Percentiles rank a stretch among this genome's conserved stretches.
Evolutionary conservation across 139 green algal genomes (phyloP).

Genomic region (Coelastrella sp.): DNA sequence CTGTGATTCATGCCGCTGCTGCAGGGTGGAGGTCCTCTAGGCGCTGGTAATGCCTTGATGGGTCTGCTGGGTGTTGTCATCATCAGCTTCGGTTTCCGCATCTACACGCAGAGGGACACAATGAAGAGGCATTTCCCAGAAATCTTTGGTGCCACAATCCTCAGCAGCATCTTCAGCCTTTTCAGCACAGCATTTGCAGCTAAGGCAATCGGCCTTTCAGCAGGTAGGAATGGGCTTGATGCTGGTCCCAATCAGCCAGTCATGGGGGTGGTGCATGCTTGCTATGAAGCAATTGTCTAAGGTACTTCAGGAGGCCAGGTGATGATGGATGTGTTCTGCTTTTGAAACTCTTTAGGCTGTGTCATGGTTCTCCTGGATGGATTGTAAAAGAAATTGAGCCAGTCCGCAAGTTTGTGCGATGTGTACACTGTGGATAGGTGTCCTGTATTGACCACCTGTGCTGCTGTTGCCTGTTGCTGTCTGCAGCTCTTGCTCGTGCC

Average conservation of each 20-base stretch:
- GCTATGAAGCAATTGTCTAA: no score
- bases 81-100: slow-evolving; percentile 88
- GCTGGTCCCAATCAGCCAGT: no score
- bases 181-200: slow-evolving; percentile 78
- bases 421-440: no score
- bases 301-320: no score
- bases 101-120: slow-evolving; percentile 78
- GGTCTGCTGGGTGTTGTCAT: slow-evolving; percentile 90
- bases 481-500: slow-evolving; percentile 67
- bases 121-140: slow-evolving; percentile 85
- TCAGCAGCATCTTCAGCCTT: slow-evolving; percentile 81
- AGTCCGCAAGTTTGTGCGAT: no score
- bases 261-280: no score
- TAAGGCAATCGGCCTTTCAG: slow-evolving; percentile 64
- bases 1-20: background rate
- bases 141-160: slow-evolving; percentile 79
- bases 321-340: no score
- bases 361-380: background rate
- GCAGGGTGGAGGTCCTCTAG: slow-evolving; percentile 63
- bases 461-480: slow-evolving; percentile 7
- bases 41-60: slow-evolving; percentile 88
- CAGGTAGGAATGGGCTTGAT: slow-evolving; percentile 44
- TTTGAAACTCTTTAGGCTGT: background rate
- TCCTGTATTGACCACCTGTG: background rate
- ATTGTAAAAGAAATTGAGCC: no score